Evolutionary conservation across 331 rosid genomes (phyloP).

Genomic region (Malus hybrid): DNA sequence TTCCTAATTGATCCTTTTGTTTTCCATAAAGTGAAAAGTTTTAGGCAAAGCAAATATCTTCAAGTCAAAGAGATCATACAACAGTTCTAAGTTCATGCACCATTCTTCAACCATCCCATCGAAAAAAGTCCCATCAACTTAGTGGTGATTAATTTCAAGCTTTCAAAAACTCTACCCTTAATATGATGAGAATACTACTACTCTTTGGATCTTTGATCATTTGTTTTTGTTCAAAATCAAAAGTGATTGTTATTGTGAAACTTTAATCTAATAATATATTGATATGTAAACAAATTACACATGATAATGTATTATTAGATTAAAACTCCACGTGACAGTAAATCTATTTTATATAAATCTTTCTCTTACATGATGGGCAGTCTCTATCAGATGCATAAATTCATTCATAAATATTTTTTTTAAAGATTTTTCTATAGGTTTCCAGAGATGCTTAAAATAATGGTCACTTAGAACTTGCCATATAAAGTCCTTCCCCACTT

Average conservation of each 20-base stretch:
- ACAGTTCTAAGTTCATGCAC: conserved; percentile 40
- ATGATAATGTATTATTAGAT: too few relatives aligned
- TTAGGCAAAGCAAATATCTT: conserved; percentile 18
- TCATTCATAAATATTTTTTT: not conserved
- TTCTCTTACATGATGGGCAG: conserved; percentile 51
- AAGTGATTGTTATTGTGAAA: not conserved
- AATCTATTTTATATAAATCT: too few relatives aligned
- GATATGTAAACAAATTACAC: too few relatives aligned
- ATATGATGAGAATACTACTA: conserved; percentile 2
- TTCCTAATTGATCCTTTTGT: conserved; percentile 21
- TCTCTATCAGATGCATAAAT: conserved; percentile 29
- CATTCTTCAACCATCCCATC: not conserved
- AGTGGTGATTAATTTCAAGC: too few relatives aligned
- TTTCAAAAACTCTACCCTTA: conserved; percentile 8
- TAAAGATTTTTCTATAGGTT: conserved; percentile 1
- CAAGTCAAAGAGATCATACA: conserved; percentile 22
- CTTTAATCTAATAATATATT: too few relatives aligned
- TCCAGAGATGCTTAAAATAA: conserved; percentile 3
- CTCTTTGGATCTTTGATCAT: conserved; percentile 20
- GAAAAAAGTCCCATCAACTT: too few relatives aligned
- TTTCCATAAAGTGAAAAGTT: conserved; percentile 16
- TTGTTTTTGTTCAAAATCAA: not conserved
- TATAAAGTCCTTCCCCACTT: conserved; percentile 37
- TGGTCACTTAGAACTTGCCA: conserved; percentile 21
- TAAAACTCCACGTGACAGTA: fast-evolving